These are phyloP conservation scores for Schizochytrium sp. DNA, from an alignment of 108 stramenopile genomes.

Conservation along the genomic window DNA sequence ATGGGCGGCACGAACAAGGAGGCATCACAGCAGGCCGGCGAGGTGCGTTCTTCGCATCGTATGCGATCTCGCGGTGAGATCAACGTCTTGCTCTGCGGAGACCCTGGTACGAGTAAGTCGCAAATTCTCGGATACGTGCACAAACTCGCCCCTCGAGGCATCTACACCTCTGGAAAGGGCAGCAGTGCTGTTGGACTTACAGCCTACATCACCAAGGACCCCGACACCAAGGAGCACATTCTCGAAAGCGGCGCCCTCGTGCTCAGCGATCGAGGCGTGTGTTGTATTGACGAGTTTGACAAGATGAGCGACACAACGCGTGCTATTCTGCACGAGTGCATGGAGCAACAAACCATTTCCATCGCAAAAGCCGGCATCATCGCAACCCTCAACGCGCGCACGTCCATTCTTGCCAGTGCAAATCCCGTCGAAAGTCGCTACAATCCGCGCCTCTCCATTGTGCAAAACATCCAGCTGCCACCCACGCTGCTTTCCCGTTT, in stretches of 20 bases:
- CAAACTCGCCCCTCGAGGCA: conserved; percentile 86
- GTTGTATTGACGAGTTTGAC: conserved; percentile 94
- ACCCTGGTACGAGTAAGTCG: conserved; percentile 93
- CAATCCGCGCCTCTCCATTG: conserved; percentile 89
- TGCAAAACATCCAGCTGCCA: conserved; percentile 96
- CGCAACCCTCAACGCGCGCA: conserved; percentile 89
- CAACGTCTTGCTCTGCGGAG: conserved; percentile 94
- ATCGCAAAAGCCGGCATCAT: conserved; percentile 98
- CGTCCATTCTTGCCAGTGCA: conserved; percentile 91
- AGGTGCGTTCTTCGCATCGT: background rate
- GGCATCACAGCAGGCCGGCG: background rate
- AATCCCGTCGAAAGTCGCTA: conserved; percentile 94
- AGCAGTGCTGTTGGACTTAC: conserved; percentile 95
- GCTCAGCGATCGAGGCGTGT: conserved; percentile 88
- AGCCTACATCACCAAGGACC: conserved; percentile 93
- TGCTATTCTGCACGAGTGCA: conserved; percentile 96
- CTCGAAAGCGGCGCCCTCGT: conserved; percentile 96
- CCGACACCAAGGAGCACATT: conserved; percentile 91
- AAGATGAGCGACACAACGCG: conserved; percentile 96
- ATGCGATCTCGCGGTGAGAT: conserved; percentile 83
- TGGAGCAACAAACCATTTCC: conserved; percentile 98
- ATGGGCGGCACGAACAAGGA: conserved; percentile 77
- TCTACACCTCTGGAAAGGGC: conserved; percentile 96
- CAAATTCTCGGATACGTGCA: conserved; percentile 93
- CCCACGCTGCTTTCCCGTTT: conserved; percentile 94